Evolutionary conservation across 2,329 filamentous ascomycete species (phyloP).

Genomic region (Colletotrichum plurivorum): DNA sequence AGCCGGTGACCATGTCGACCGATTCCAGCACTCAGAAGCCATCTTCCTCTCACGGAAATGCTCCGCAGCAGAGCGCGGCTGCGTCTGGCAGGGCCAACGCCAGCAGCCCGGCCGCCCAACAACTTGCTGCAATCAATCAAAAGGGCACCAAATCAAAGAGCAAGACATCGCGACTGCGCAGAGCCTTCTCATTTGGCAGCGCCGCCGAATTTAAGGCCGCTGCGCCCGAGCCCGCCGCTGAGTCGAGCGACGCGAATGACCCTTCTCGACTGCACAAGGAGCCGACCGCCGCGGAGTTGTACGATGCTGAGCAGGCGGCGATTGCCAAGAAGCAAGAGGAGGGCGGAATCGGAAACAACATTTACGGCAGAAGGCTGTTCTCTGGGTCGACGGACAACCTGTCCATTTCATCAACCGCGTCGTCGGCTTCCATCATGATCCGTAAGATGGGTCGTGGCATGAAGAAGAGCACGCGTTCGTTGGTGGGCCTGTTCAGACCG

Average conservation of each 20-base stretch:
- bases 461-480: constrained; percentile 91
- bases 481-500: constrained; percentile 94
- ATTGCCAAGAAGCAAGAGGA: constrained; percentile 96
- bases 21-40: constrained; percentile 63
- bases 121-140: constrained; percentile 88
- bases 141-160: constrained; percentile 83
- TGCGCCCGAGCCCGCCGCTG: constrained; percentile 52
- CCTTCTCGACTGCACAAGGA: constrained; percentile 75
- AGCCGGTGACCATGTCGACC: constrained; percentile 74
- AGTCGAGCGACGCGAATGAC: constrained; percentile 44
- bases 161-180: constrained; percentile 87
- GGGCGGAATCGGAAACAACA: constrained; percentile 90
- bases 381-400: constrained; percentile 94
- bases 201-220: constrained; percentile 88
- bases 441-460: constrained; percentile 99
- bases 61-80: constrained; percentile 49
- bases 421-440: constrained; percentile 93
- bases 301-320: constrained; percentile 90
- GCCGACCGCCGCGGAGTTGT: constrained; percentile 72
- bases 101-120: constrained; percentile 83
- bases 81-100: constrained; percentile 50
- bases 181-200: constrained; percentile 97
- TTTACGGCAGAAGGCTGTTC: constrained; percentile 92
- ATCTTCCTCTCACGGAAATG: constrained; percentile 49
- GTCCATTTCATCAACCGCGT: constrained; percentile 90